These are phyloP conservation scores for Lasiodiplodia theobromae DNA, from an alignment of 2,329 filamentous ascomycete species.

Conservation along the genomic window DNA sequence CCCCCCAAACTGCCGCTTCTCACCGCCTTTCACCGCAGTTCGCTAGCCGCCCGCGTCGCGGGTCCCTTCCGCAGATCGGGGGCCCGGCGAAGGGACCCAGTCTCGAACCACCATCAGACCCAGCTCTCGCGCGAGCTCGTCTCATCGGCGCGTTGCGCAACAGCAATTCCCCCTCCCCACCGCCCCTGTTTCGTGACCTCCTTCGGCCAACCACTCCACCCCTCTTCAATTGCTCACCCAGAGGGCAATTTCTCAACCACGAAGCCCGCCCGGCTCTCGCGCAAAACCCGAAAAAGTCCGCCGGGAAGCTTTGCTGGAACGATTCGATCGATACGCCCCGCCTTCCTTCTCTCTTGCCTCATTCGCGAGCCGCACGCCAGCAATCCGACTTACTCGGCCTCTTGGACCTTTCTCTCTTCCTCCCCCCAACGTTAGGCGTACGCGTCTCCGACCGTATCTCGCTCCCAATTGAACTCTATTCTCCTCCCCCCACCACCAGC, in stretches of 20 bases:
- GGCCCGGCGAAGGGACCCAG: conserved; percentile 1
- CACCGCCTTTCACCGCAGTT: not conserved
- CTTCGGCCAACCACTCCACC: not conserved
- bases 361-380: too few species aligned
- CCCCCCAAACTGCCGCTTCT: not conserved
- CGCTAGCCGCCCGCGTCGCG: conserved; percentile 3
- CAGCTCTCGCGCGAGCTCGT: conserved; percentile 24
- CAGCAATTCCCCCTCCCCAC: not conserved
- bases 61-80: conserved; percentile 25
- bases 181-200: not conserved
- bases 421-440: too few species aligned
- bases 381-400: too few species aligned
- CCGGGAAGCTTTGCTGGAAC: not conserved
- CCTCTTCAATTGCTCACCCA: not conserved
- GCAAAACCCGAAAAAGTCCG: conserved; percentile 3
- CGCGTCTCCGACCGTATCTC: not conserved
- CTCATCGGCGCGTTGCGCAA: conserved; percentile 5
- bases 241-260: too few species aligned
- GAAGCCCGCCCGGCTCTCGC: not conserved
- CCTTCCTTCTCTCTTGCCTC: too few species aligned
- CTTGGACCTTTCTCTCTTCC: too few species aligned
- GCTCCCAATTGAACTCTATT: not conserved
- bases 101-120: conserved; percentile 27
- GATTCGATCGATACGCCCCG: not conserved
- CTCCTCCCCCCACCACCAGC: not conserved